These are phyloP conservation scores for Mucor velutinosus DNA, from an alignment of 371 early-diverging fungal species.

Conservation along the genomic window DNA sequence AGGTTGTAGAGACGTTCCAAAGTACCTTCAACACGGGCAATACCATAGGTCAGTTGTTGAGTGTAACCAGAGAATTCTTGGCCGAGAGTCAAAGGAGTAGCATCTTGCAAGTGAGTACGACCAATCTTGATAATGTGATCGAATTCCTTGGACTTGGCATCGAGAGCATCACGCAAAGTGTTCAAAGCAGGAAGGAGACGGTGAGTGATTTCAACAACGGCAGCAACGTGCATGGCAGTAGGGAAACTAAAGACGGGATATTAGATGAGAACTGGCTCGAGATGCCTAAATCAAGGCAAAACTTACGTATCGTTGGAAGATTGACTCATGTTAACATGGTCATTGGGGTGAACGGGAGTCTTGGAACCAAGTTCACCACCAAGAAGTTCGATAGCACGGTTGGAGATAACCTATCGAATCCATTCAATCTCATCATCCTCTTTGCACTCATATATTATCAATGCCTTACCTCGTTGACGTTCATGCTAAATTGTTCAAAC, in stretches of 20 bases:
- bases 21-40: conserved; percentile 72
- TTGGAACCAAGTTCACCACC: conserved; percentile 84
- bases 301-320: conserved; percentile 84
- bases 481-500: conserved; percentile 60
- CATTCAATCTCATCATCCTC: neutral
- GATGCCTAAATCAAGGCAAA: neutral
- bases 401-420: conserved; percentile 70
- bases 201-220: conserved; percentile 72
- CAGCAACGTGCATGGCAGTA: conserved; percentile 90
- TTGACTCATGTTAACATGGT: conserved; percentile 90
- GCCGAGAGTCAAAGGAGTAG: conserved; percentile 85
- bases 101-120: conserved; percentile 88
- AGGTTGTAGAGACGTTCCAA: conserved; percentile 77
- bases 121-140: conserved; percentile 86
- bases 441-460: neutral
- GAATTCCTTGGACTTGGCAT: conserved; percentile 67
- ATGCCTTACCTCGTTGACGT: conserved; percentile 66
- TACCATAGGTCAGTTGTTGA: conserved; percentile 75
- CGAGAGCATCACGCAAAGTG: conserved; percentile 66
- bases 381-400: conserved; percentile 88
- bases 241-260: conserved; percentile 62
- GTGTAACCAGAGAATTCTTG: conserved; percentile 91
- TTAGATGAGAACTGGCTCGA: neutral
- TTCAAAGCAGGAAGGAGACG: conserved; percentile 74
- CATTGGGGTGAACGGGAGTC: conserved; percentile 88